Base-by-base conservation (phyloP, 2,329 filamentous ascomycete genomes). In the Trichoderma atroviride region DNA sequence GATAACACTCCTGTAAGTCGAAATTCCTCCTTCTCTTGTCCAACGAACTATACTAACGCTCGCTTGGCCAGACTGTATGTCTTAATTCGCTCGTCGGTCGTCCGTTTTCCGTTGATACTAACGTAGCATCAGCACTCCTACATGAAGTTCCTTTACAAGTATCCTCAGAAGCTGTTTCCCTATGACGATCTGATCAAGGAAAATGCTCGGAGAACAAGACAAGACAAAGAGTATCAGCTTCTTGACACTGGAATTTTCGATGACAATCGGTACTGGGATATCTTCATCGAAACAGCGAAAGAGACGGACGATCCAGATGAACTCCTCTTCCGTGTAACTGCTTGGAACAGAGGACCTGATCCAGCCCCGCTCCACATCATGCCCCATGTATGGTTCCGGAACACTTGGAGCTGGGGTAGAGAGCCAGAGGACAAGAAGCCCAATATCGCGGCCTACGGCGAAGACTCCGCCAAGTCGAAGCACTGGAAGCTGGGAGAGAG, bases 141-240 rank as follows among this genome's bases (percentile, higher is more conserved):
- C 84, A 98, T 98, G 95, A 98, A 98, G 81, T 96, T 90, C 77
- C 90, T 98, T 74, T 98, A 98, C 87, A 98, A 98, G 81, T 96
- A 97, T 76, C 96, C 96, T 0, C 95, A 98, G 81, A 88, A 87
- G 75, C 89, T 91, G 72, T 98, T 98, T 76, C 96, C 95, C 2
- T 98, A 98, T 83, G 87, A 97, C 79, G 89, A 97, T 73, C 84
- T 98, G 58, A 83, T 96, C 73, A 84, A 92, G 72, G 93, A 96
- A 77, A 98, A 97, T 78, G 94, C 89, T 55, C 88, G 85, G 73
- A 88, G 94, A 73, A 86, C 87, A 68, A 92, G 91, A 79, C 79
- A 89, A 74, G 94, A 97, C 72, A 88, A 88, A 59, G 95, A 98
- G 78, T 98, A 97, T 81, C 95, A 97, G 79, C 88, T 98, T 68